Evolutionary conservation across 1,284 basidiomycete genomes (phyloP).

Genomic region (Vanrija sp.): DNA sequence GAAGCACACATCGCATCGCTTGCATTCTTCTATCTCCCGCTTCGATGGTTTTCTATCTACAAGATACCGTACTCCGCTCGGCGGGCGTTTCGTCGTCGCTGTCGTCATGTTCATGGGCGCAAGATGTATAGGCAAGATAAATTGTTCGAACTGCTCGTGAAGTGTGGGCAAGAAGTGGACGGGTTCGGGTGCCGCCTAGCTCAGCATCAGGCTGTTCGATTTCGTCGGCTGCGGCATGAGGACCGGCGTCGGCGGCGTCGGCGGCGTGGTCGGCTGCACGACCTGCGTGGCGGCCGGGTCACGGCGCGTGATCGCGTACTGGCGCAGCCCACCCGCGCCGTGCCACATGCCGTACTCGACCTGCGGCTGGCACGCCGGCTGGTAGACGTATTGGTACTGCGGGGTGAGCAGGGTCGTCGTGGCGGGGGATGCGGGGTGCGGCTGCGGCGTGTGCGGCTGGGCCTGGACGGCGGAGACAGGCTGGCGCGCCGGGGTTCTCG

Average conservation of each 20-base stretch:
- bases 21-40: too few relatives aligned
- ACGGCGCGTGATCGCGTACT: background rate
- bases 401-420: background rate
- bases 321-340: background rate
- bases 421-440: background rate
- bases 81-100: too few relatives aligned
- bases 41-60: too few relatives aligned
- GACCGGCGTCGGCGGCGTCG: background rate
- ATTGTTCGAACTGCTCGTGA: too few relatives aligned
- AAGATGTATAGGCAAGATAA: too few relatives aligned
- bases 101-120: too few relatives aligned
- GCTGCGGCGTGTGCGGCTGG: background rate
- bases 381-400: background rate
- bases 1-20: too few relatives aligned
- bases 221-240: conserved; percentile 7
- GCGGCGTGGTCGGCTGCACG: background rate
- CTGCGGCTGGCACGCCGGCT: background rate
- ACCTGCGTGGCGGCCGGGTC: background rate
- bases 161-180: too few relatives aligned
- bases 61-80: too few relatives aligned
- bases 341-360: background rate
- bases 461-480: background rate
- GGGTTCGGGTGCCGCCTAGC: background rate
- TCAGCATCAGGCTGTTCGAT: conserved; percentile 1
- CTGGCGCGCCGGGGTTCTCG: background rate